Base-by-base conservation (phyloP, 1,139 yeast genomes). In the Lodderomyces pseudojiufengensis region DNA sequence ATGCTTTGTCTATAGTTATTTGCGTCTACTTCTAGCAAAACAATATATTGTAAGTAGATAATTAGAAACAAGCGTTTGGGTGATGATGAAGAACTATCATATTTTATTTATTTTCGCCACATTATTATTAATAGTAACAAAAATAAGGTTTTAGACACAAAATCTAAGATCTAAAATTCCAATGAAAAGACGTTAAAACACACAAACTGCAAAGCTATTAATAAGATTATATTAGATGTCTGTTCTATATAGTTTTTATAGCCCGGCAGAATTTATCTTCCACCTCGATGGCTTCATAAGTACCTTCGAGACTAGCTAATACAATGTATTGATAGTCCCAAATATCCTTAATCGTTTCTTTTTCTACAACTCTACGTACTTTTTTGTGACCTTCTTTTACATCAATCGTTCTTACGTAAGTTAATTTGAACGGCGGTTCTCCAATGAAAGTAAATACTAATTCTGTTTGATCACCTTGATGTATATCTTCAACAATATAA, bases 201-300 rank as follows among this genome's bases (percentile, higher is more conserved):
- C n/a, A n/a, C n/a, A n/a, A n/a, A n/a, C n/a, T n/a, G n/a, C n/a
- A n/a, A n/a, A n/a, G n/a, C n/a, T n/a, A n/a, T n/a, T n/a, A n/a
- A n/a, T n/a, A n/a, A n/a, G n/a, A n/a, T n/a, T n/a, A n/a, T n/a
- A n/a, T n/a, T n/a, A 31, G 25, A 27, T 46, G 46, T 42, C 52
- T 37, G 43, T 31, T 41, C 42, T 42, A 44, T 31, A 27, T 36
- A 11, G 32, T 32, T 31, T 33, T 71, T 39, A 58, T 60, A 3
- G 83, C 84, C 23, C 63, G 66, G 67, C 98, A 92, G 57, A 65
- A 84, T 12, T 83, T 83, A 61, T 92, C 99, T 39, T 78, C 76
- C 9, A 92, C 78, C 50, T 84, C 88, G 29, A 86, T 75, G 7
- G 97, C 97, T 57, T 90, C 96, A 54, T 94, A 92, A 3, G 88